phyloP scores from a whole-genome alignment of 2,329 filamentous ascomycete species.

The Cercospora nicotianae region DNA sequence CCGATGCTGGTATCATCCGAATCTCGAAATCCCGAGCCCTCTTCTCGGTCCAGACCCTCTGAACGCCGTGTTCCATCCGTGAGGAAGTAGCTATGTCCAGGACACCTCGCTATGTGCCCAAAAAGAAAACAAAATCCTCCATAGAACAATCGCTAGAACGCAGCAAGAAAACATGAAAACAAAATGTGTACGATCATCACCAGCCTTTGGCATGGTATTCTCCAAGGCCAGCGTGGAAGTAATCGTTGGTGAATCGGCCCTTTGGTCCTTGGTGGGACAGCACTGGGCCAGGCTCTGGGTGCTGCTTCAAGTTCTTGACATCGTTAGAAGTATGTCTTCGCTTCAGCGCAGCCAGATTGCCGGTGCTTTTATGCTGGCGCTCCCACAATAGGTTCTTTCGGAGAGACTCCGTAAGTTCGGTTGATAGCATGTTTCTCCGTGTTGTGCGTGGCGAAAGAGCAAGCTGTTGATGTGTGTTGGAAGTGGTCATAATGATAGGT shows the following conservation, averaged over 20 bases:
- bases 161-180: constrained; percentile 26
- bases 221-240: constrained; percentile 77
- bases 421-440: constrained; percentile 90
- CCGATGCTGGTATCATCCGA: constrained; percentile 33
- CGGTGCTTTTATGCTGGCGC: constrained; percentile 88
- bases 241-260: constrained; percentile 77
- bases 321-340: constrained; percentile 88
- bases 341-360: constrained; percentile 84
- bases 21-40: constrained; percentile 13
- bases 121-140: not conserved
- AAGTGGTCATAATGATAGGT: constrained; percentile 73
- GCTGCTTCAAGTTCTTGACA: constrained; percentile 82
- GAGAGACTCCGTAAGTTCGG: constrained; percentile 89
- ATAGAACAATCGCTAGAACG: constrained; percentile 32
- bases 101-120: constrained; percentile 9
- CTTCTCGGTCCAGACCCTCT: constrained; percentile 1
- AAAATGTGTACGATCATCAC: constrained; percentile 49
- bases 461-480: constrained; percentile 60
- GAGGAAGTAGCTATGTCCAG: constrained; percentile 15
- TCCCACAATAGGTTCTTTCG: constrained; percentile 92
- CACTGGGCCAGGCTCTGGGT: constrained; percentile 64
- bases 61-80: constrained; percentile 19
- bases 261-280: constrained; percentile 34
- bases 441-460: constrained; percentile 89
- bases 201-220: constrained; percentile 86